These are phyloP conservation scores for Pythium plurisporium DNA, from an alignment of 352 stramenopile genomes.

Conservation along the genomic window DNA sequence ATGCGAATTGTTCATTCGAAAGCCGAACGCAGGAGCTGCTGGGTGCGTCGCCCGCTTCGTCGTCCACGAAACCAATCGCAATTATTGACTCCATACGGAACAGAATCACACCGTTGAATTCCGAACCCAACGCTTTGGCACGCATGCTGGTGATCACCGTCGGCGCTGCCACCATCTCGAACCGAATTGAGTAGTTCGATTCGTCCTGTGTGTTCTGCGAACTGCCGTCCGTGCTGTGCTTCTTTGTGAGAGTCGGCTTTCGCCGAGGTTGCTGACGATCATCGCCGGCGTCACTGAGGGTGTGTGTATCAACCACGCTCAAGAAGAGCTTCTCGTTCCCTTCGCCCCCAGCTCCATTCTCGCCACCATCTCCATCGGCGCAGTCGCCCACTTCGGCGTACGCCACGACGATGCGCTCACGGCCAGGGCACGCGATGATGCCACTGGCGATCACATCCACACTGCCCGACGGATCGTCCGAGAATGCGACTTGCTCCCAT, in stretches of 20 bases:
- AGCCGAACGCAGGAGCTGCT: conserved; percentile 37
- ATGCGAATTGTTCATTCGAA: conserved; percentile 53
- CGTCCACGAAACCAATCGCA: conserved; percentile 60
- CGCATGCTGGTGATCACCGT: conserved; percentile 46
- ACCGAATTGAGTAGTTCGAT: conserved; percentile 27
- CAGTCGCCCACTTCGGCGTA: conserved; percentile 34
- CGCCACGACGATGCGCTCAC: conserved; percentile 42
- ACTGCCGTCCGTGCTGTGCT: background rate
- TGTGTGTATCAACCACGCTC: conserved; percentile 4
- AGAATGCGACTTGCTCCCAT: conserved; percentile 33
- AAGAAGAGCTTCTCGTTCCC: conserved; percentile 19
- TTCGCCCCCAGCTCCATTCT: background rate
- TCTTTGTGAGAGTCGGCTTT: conserved; percentile 11
- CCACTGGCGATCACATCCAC: conserved; percentile 44
- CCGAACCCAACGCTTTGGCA: conserved; percentile 12
- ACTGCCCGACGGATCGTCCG: conserved; percentile 14
- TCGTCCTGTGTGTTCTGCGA: background rate
- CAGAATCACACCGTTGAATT: conserved; percentile 61
- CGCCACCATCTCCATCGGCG: conserved; percentile 11
- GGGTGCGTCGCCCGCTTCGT: conserved; percentile 4
- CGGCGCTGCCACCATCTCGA: conserved; percentile 53
- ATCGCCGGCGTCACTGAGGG: background rate
- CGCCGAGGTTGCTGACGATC: background rate
- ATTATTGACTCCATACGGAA: conserved; percentile 54
- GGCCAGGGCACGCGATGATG: conserved; percentile 34